A percentile compares a stretch with the other conserved stretches of the same genome.
Evolutionary conservation across 2,329 filamentous ascomycete genomes (phyloP).

Genomic region (Penicillium rolfsii): DNA sequence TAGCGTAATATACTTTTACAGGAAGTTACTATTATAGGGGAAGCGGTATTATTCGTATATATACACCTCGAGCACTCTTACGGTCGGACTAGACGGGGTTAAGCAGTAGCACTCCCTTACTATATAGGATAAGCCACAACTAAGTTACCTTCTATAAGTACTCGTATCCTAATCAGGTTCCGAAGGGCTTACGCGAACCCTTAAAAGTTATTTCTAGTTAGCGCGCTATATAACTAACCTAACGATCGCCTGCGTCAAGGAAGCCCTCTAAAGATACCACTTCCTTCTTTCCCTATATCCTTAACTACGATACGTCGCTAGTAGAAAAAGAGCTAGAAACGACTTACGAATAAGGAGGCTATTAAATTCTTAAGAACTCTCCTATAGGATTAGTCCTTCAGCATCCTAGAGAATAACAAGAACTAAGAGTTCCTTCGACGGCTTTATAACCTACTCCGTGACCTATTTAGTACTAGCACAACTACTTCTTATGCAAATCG

Average conservation of each 20-base stretch:
- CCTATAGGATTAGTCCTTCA: neutral
- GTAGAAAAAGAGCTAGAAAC: neutral
- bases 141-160: neutral
- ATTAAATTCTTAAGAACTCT: neutral
- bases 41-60: neutral
- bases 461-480: conserved; percentile 2
- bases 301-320: neutral
- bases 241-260: neutral
- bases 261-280: neutral
- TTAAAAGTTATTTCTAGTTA: neutral
- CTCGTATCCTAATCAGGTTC: neutral
- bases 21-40: too few species aligned
- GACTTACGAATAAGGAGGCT: neutral
- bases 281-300: neutral
- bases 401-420: neutral
- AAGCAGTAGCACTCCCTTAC: neutral
- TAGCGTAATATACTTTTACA: too few species aligned
- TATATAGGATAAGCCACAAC: neutral
- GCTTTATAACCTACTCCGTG: neutral
- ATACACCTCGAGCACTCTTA: too few species aligned
- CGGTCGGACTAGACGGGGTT: neutral
- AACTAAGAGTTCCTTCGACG: neutral
- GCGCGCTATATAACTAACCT: neutral
- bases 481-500: neutral
- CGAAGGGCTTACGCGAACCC: neutral